phyloP scores from a whole-genome alignment of 805 yeast species.

The Wickerhamomyces hampshirensis region DNA sequence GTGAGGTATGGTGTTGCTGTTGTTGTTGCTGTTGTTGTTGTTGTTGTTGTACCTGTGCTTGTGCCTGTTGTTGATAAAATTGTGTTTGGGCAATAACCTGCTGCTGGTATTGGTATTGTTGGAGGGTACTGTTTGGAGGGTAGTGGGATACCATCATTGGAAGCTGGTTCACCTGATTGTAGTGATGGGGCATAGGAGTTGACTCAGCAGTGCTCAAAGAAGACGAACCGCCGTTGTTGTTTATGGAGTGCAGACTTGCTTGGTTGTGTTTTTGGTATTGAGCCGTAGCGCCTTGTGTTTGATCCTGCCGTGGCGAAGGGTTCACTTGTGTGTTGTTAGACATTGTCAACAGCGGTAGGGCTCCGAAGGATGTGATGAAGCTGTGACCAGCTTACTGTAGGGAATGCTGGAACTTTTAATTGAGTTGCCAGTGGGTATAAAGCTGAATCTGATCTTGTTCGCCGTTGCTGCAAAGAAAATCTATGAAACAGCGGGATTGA shows the following conservation, averaged over 20 bases:
- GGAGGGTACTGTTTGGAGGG: conserved; percentile 11
- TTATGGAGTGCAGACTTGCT: neutral
- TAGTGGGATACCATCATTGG: conserved; percentile 22
- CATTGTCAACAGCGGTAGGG: no score
- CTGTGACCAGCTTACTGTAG: no score
- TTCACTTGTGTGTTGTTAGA: conserved; percentile 4
- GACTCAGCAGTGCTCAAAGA: neutral
- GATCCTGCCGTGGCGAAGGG: conserved; percentile 6
- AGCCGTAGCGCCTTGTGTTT: neutral
- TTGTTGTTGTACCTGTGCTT: conserved; percentile 7
- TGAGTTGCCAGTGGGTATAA: neutral
- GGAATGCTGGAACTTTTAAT: neutral
- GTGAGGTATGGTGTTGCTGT: conserved; percentile 6
- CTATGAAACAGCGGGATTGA: no score
- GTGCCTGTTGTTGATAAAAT: conserved; percentile 8
- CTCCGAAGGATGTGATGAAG: no score
- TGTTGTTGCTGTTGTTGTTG: conserved; percentile 6
- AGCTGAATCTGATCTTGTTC: no score
- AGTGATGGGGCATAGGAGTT: conserved; percentile 3
- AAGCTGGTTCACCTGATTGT: conserved; percentile 7
- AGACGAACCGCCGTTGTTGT: conserved; percentile 1
- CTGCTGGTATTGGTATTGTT: conserved; percentile 17
- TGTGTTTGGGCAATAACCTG: conserved; percentile 4
- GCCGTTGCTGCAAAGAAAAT: no score
- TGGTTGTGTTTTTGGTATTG: neutral